phyloP scores from a whole-genome alignment of 176 grass and related monocot genomes.

The Raddia guianensis region DNA sequence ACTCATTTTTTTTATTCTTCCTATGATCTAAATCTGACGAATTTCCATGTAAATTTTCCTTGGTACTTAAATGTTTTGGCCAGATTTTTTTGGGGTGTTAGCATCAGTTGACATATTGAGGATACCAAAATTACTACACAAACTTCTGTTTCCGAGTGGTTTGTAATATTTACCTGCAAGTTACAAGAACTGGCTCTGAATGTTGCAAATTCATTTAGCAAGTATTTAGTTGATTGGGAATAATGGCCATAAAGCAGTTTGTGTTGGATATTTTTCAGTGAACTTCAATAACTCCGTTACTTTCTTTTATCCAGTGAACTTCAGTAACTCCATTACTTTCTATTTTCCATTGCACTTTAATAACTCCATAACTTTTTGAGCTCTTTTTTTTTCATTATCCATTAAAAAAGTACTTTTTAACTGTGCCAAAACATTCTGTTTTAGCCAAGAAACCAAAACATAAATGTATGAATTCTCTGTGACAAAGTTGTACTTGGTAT shows the following conservation, averaged over 20 bases:
- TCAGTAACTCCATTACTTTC: background rate
- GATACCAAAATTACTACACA: background rate
- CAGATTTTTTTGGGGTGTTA: background rate
- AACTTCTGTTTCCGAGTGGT: background rate
- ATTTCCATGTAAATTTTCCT: background rate
- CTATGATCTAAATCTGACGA: background rate
- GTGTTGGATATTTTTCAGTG: background rate
- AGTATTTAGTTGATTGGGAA: background rate
- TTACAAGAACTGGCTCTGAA: background rate
- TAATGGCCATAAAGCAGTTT: background rate
- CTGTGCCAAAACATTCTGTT: background rate
- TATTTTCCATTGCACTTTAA: too few species aligned
- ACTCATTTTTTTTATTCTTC: background rate
- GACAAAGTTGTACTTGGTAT: conserved; percentile 6
- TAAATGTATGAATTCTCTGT: background rate
- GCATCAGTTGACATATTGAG: background rate
- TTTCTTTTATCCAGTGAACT: background rate
- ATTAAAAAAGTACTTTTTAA: background rate
- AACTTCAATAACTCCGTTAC: background rate
- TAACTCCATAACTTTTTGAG: background rate
- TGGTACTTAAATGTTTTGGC: background rate
- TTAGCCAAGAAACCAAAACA: background rate
- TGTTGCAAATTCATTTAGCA: background rate
- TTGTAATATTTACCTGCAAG: background rate
- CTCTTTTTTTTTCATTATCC: background rate